Percentiles rank a stretch among this genome's conserved stretches.
Evolutionary conservation across 2,329 filamentous ascomycete genomes (phyloP).

Genomic region (Neurospora crassa): DNA sequence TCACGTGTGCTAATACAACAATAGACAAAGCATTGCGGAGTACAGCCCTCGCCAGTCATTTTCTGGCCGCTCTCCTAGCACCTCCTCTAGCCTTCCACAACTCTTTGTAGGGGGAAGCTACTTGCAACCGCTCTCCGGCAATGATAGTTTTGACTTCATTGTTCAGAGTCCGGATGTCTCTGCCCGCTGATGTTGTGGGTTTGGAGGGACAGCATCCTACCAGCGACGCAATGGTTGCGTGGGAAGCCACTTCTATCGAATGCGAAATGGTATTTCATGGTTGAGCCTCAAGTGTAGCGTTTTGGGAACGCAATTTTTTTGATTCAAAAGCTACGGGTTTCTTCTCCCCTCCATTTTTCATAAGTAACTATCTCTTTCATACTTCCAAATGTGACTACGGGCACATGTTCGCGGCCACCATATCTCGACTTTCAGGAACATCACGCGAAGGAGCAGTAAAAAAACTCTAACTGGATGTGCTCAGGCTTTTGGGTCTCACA

Average conservation of each 20-base stretch:
- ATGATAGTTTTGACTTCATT: not conserved
- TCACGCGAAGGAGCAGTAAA: not conserved
- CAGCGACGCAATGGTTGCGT: not conserved
- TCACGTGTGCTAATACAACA: no score
- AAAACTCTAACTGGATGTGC: not conserved
- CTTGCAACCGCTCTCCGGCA: not conserved
- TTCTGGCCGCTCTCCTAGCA: not conserved
- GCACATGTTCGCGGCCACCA: not conserved
- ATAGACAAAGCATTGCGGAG: not conserved
- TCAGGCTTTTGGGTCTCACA: not conserved
- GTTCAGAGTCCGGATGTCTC: not conserved
- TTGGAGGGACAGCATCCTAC: not conserved
- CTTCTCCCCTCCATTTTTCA: no score
- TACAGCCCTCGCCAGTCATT: not conserved
- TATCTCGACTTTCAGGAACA: not conserved
- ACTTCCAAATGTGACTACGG: not conserved
- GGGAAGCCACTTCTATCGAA: not conserved
- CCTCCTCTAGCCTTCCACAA: not conserved
- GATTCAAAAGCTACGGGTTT: no score
- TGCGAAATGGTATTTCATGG: not conserved
- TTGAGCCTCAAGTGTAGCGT: not conserved
- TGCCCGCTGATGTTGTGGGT: not conserved
- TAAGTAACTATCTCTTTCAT: not conserved
- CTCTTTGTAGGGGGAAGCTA: not conserved
- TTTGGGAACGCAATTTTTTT: no score